Evolutionary conservation across 768 basidiomycete genomes (phyloP).

Genomic region (Termitomyces heimii): DNA sequence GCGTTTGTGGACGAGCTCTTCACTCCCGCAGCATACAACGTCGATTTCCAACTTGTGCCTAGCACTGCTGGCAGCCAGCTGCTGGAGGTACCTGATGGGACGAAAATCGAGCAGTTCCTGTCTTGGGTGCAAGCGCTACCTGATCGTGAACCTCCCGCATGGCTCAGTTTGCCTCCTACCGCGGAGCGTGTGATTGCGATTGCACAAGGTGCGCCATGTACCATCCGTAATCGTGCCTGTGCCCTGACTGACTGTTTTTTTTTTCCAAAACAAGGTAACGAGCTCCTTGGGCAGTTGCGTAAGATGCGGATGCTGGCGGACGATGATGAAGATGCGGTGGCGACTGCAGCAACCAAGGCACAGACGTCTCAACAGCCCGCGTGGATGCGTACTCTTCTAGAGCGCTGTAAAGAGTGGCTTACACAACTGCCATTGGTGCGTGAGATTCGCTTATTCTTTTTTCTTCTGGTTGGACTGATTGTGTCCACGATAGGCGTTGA

Average conservation of each 20-base stretch:
- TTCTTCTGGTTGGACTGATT: not conserved
- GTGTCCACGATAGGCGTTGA: slow-evolving; percentile 46
- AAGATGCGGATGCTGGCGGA: slow-evolving; percentile 90
- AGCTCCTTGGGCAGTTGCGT: slow-evolving; percentile 78
- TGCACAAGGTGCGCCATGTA: slow-evolving; percentile 64
- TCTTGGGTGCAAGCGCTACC: slow-evolving; percentile 87
- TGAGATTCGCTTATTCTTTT: slow-evolving; percentile 7
- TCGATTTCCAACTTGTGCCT: slow-evolving; percentile 86
- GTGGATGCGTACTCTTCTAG: slow-evolving; percentile 88
- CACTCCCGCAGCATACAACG: slow-evolving; percentile 83
- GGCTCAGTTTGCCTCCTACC: slow-evolving; percentile 89
- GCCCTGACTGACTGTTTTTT: slow-evolving; percentile 2
- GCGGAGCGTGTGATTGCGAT: slow-evolving; percentile 91
- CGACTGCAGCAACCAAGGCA: slow-evolving; percentile 50
- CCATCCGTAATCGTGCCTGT: slow-evolving; percentile 1
- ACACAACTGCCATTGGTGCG: slow-evolving; percentile 67
- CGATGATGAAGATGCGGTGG: slow-evolving; percentile 67
- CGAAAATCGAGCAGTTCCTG: slow-evolving; percentile 86
- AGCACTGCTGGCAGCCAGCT: slow-evolving; percentile 48
- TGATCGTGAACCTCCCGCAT: slow-evolving; percentile 89
- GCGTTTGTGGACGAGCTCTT: slow-evolving; percentile 91
- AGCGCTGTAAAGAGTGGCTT: slow-evolving; percentile 84
- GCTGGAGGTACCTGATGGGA: slow-evolving; percentile 82
- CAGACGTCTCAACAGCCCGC: slow-evolving; percentile 74
- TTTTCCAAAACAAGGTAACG: slow-evolving; percentile 49